phyloP scores from a whole-genome alignment of 1,284 basidiomycete species.

The Sanghuangporus sanghuang region DNA sequence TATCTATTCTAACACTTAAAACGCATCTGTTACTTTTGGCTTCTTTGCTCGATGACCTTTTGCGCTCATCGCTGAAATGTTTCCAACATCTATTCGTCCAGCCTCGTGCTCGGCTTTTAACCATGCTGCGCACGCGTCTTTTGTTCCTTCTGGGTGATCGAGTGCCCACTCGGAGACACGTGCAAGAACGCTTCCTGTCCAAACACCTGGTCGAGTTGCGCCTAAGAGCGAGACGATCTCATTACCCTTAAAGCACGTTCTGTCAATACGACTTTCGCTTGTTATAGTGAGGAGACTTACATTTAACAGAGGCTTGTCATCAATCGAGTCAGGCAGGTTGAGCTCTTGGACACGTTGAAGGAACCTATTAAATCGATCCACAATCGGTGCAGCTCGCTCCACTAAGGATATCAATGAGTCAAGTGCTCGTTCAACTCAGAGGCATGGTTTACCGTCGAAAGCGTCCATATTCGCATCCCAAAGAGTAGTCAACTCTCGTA shows the following conservation, averaged over 20 bases:
- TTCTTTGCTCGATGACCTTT: conserved; percentile 9
- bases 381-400: conserved; percentile 38
- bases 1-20: not conserved
- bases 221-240: conserved; percentile 56
- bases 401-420: conserved; percentile 27
- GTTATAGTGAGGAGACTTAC: conserved; percentile 41
- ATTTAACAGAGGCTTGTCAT: conserved; percentile 70
- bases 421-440: conserved; percentile 10
- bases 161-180: conserved; percentile 81
- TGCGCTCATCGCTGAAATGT: not conserved
- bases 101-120: conserved; percentile 47
- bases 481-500: conserved; percentile 60
- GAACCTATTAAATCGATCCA: conserved; percentile 66
- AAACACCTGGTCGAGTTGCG: conserved; percentile 55
- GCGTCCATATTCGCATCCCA: conserved; percentile 41
- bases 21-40: not conserved
- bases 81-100: conserved; percentile 31
- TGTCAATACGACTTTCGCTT: not conserved
- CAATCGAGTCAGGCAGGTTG: conserved; percentile 53
- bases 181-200: conserved; percentile 61
- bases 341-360: conserved; percentile 55
- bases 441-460: conserved; percentile 42
- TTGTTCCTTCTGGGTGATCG: conserved; percentile 59
- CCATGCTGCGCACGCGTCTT: conserved; percentile 68
- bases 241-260: conserved; percentile 52